These are phyloP conservation scores for Spirogloea muscicola DNA, from an alignment of 139 green algal species.

Conservation along the genomic window DNA sequence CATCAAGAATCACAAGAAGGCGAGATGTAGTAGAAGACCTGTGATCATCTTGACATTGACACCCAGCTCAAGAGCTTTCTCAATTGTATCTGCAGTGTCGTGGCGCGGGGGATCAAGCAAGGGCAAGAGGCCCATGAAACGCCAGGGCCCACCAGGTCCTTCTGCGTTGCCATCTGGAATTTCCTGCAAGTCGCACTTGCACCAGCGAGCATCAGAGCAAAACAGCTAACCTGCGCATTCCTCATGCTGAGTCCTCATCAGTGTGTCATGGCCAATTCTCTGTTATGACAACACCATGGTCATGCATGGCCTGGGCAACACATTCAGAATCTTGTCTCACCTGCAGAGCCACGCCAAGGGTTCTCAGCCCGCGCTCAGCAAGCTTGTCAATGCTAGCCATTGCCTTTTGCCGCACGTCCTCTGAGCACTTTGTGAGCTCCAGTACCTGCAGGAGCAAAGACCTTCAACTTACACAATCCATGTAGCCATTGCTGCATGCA, in stretches of 20 bases:
- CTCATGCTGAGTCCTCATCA: neutral
- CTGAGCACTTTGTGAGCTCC: conserved; percentile 40
- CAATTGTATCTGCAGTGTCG: conserved; percentile 69
- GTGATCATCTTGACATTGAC: conserved; percentile 56
- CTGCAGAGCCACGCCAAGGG: conserved; percentile 65
- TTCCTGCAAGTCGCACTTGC: conserved; percentile 12
- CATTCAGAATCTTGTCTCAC: conserved; percentile 11
- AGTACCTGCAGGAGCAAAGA: conserved; percentile 27
- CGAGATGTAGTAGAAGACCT: no score
- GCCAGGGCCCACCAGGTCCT: conserved; percentile 23
- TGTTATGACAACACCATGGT: neutral
- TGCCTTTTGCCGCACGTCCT: conserved; percentile 42
- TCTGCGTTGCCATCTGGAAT: conserved; percentile 29
- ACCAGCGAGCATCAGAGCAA: neutral
- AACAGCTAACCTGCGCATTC: neutral
- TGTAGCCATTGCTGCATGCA: no score
- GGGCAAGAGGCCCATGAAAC: conserved; percentile 75
- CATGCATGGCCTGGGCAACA: neutral
- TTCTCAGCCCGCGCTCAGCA: conserved; percentile 70
- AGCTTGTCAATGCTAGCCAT: conserved; percentile 55
- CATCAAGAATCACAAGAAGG: no score
- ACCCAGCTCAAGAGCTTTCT: conserved; percentile 38
- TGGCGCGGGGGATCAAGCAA: conserved; percentile 81
- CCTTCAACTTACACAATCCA: no score
- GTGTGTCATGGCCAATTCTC: neutral